phyloP scores from a whole-genome alignment of 371 early-diverging fungal species.

The Mortierella sp. region DNA sequence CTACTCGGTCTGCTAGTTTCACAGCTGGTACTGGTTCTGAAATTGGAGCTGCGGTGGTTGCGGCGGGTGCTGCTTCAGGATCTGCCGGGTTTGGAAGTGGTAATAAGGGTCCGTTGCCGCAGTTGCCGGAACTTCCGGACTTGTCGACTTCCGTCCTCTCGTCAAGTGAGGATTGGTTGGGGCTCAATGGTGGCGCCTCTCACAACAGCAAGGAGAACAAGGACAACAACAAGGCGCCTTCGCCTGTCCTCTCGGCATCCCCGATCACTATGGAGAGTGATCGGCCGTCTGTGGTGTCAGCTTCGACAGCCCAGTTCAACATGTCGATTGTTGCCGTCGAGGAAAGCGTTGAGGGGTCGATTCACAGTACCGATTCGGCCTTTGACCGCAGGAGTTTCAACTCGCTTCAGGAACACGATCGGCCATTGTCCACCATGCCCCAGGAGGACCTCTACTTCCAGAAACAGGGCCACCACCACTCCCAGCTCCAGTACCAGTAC shows the following conservation, averaged over 20 bases:
- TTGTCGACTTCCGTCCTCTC: neutral
- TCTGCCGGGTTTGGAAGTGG: neutral
- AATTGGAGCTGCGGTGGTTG: neutral
- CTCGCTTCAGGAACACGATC: neutral
- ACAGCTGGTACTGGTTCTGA: neutral
- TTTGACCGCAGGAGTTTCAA: neutral
- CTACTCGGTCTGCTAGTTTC: constrained; percentile 29
- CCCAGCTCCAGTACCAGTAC: neutral
- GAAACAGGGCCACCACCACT: neutral
- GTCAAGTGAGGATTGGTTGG: neutral
- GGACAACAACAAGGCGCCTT: neutral
- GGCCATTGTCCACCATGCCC: neutral
- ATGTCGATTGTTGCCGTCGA: neutral
- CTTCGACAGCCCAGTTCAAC: neutral
- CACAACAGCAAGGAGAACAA: neutral
- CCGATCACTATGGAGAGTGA: neutral
- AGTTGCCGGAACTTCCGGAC: neutral
- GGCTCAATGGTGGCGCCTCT: neutral
- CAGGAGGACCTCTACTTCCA: neutral
- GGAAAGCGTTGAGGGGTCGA: neutral
- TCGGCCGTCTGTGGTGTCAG: neutral
- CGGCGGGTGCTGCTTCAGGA: neutral
- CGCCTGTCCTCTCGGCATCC: neutral
- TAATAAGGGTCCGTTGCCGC: neutral
- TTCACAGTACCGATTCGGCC: neutral